Base-by-base conservation (phyloP, 306 rosid genomes). In the Vachellia collinsii region DNA sequence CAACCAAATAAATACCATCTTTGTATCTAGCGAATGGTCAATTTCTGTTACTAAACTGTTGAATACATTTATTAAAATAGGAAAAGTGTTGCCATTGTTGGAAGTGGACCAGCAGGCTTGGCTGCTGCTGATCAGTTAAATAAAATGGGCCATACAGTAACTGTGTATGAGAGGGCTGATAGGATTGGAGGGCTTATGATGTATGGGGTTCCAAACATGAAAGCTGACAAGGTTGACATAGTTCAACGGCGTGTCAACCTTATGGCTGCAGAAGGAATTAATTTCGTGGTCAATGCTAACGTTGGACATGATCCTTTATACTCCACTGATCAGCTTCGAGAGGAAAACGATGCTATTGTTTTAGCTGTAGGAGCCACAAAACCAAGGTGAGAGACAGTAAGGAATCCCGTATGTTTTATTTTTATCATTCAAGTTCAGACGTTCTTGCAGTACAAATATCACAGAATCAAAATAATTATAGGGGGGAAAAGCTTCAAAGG, bases 191-290 rank as follows among this genome's bases (percentile, higher is more conserved):
- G 99, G 77, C 99, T 95, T 78, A 95, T 95, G 99, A 95, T 95
- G 94, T 95, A 95, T 81, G 98, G 99, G 56, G 99, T 95, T 83
- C 99, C 99, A 75, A 93, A 95, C 89, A 95, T 93, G 99, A 95
- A 95, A 84, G 66, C 99, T 81, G 77, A 79, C 64, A 79, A 79
- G 59, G 72, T 79, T 85, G 97, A 93, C 77, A 61, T 93, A 70
- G 98, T 95, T 81, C 98, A 90, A 83, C 87, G 97, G 48, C 87
- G 99, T 70, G 99, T 95, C 72, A 85, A 95, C 84, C 96, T 95
- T 41, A 91, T 95, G 99, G 87, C 94, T 0, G 88, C 82, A 79
- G 99, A 95, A 77, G 98, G 99, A 82, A 81, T 95, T 20, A 83
- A 83, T 43, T 94, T 95, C 72, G 89, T 90, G 71, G 98, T 95